Evolutionary conservation across 192 early-diverging fungal species (phyloP).

Genomic region (Polychytrium aggregatum): DNA sequence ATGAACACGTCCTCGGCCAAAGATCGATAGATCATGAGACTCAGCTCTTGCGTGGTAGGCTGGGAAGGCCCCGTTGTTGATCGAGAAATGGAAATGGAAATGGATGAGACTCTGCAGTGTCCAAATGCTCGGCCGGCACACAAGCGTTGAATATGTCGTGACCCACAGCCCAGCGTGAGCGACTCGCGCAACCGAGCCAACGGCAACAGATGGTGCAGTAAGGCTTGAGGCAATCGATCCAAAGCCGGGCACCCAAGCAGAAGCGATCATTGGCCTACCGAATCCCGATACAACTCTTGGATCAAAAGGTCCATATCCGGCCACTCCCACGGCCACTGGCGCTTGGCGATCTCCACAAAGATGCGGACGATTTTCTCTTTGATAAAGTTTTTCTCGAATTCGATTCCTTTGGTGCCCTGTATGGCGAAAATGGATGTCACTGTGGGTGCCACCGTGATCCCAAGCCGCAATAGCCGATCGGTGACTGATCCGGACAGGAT

Average conservation of each 20-base stretch:
- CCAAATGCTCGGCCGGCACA: not conserved
- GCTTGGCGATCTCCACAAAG: slow-evolving; percentile 48
- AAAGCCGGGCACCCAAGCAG: no score
- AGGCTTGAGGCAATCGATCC: no score
- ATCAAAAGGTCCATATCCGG: slow-evolving; percentile 40
- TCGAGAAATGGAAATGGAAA: not conserved
- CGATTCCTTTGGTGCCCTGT: slow-evolving; percentile 23
- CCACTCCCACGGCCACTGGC: slow-evolving; percentile 52
- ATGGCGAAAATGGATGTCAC: not conserved
- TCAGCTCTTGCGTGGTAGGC: slow-evolving; percentile 38
- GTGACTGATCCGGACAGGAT: not conserved
- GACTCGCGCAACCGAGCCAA: not conserved
- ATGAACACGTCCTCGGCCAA: slow-evolving; percentile 53
- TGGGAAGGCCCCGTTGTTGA: slow-evolving; percentile 6
- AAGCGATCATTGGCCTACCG: slow-evolving; percentile 21
- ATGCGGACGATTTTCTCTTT: slow-evolving; percentile 49
- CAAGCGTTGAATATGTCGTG: not conserved
- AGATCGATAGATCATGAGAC: slow-evolving; percentile 35
- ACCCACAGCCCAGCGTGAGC: not conserved
- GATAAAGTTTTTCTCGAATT: slow-evolving; percentile 31
- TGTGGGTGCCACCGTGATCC: not conserved
- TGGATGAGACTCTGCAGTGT: not conserved
- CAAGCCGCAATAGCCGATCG: not conserved
- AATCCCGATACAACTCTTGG: slow-evolving; percentile 33
- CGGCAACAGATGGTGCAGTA: not conserved